A percentile compares a stretch with the other conserved stretches of the same genome.
Evolutionary conservation across 108 stramenopile species (phyloP).

Genomic region (Fistulifera pelliculosa): DNA sequence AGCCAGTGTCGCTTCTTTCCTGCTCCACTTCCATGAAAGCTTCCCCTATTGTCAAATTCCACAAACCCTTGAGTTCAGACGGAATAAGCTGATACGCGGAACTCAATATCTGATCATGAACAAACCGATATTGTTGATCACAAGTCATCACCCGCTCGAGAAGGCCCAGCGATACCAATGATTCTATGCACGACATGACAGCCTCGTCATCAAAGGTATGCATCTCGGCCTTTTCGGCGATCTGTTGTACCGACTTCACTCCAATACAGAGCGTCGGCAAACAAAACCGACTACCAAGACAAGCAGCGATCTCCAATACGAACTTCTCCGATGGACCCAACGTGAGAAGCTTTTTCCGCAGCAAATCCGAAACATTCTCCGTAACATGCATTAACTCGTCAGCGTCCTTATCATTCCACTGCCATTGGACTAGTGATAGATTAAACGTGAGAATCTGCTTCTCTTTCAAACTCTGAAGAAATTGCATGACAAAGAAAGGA

Average conservation of each 20-base stretch:
- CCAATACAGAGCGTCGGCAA: neutral
- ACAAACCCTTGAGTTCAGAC: neutral
- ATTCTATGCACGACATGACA: neutral
- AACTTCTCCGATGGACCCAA: slow-evolving; percentile 9
- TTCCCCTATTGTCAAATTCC: neutral
- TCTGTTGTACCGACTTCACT: neutral
- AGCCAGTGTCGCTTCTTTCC: neutral
- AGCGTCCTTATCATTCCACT: slow-evolving; percentile 29
- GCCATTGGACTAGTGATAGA: slow-evolving; percentile 30
- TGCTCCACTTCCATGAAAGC: neutral
- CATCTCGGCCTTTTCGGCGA: neutral
- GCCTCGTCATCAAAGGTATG: neutral
- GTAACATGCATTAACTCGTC: slow-evolving; percentile 23
- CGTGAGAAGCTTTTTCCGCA: slow-evolving; percentile 21
- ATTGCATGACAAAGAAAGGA: slow-evolving; percentile 44
- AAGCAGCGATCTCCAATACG: slow-evolving; percentile 31
- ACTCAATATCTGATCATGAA: neutral
- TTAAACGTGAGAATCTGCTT: slow-evolving; percentile 29
- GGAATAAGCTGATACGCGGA: slow-evolving; percentile 1
- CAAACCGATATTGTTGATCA: slow-evolving; percentile 5
- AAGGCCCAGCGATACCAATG: neutral
- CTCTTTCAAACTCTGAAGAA: slow-evolving; percentile 26
- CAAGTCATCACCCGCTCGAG: no score
- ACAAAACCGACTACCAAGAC: slow-evolving; percentile 21
- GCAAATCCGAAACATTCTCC: slow-evolving; percentile 41